A percentile compares a stretch with the other conserved stretches of the same genome.
These are phyloP conservation scores for Tothia fuscella DNA, from an alignment of 2,329 filamentous ascomycete species.

Conservation along the genomic window DNA sequence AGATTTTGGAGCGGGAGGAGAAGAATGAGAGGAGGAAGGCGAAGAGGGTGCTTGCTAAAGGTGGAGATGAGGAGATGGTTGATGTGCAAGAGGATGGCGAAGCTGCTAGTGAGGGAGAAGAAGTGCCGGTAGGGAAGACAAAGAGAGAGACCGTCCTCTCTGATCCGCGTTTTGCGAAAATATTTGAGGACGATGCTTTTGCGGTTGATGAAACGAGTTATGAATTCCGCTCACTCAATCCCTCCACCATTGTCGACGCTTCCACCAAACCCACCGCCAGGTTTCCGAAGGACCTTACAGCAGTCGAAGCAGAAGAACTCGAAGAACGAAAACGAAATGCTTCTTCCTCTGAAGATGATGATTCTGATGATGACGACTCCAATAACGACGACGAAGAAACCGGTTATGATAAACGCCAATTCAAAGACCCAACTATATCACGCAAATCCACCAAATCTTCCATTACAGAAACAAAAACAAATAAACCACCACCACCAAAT, in stretches of 20 bases:
- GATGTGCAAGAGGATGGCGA: slow-evolving; percentile 17
- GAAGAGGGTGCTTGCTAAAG: slow-evolving; percentile 42
- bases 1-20: slow-evolving; percentile 55
- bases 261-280: slow-evolving; percentile 14
- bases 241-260: slow-evolving; percentile 50
- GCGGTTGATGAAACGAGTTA: slow-evolving; percentile 77
- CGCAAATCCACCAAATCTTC: slow-evolving; percentile 14
- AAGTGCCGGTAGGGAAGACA: slow-evolving; percentile 16
- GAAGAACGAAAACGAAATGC: slow-evolving; percentile 19
- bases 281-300: slow-evolving; percentile 40
- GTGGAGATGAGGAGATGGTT: slow-evolving; percentile 38
- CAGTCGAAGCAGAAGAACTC: slow-evolving; percentile 48
- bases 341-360: background rate
- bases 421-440: slow-evolving; percentile 16
- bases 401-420: slow-evolving; percentile 27
- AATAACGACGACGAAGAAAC: slow-evolving; percentile 23
- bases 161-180: slow-evolving; percentile 73
- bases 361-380: slow-evolving; percentile 19
- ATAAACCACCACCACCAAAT: slow-evolving; percentile 29
- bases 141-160: slow-evolving; percentile 52
- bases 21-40: slow-evolving; percentile 42
- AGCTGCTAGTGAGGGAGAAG: slow-evolving; percentile 40
- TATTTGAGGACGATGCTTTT: slow-evolving; percentile 93
- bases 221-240: slow-evolving; percentile 83
- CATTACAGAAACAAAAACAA: slow-evolving; percentile 20